Evolutionary conservation across 2,329 filamentous ascomycete species (phyloP).

Genomic region (Knufia petricola): DNA sequence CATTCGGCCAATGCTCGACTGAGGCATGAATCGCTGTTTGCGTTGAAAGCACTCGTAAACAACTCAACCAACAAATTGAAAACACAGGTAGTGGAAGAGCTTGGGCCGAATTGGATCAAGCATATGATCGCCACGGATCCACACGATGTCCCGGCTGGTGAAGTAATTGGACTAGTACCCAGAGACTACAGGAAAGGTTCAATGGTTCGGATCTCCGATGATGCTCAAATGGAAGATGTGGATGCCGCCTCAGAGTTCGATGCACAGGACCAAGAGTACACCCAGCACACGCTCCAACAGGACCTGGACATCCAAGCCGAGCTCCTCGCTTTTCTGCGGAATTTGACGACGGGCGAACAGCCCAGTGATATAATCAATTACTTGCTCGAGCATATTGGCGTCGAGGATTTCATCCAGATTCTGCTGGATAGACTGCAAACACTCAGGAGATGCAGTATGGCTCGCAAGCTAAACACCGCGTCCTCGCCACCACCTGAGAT

Average conservation of each 20-base stretch:
- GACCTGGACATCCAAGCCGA: conserved; percentile 85
- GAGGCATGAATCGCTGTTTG: conserved; percentile 81
- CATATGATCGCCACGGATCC: conserved; percentile 59
- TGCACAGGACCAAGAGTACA: conserved; percentile 29
- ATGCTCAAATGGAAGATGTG: conserved; percentile 4
- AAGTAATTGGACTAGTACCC: conserved; percentile 22
- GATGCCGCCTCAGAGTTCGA: not conserved
- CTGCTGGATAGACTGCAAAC: conserved; percentile 60
- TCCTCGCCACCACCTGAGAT: conserved; percentile 47
- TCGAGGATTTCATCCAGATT: conserved; percentile 70
- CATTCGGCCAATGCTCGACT: conserved; percentile 70
- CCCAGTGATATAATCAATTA: conserved; percentile 70
- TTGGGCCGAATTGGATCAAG: conserved; percentile 71
- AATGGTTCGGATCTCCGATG: conserved; percentile 1
- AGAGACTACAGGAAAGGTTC: conserved; percentile 18
- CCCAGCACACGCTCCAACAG: conserved; percentile 60
- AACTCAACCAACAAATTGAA: conserved; percentile 63
- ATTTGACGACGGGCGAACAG: conserved; percentile 63
- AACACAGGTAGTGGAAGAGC: conserved; percentile 64
- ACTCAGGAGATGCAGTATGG: conserved; percentile 23
- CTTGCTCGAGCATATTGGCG: conserved; percentile 64
- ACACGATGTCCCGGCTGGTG: conserved; percentile 19
- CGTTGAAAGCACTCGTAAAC: conserved; percentile 79
- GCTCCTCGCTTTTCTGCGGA: conserved; percentile 78
- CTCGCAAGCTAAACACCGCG: conserved; percentile 22